Percentiles rank a stretch among this genome's conserved stretches.
These are phyloP conservation scores for Cephalotrichum gorgonifer DNA, from an alignment of 2,329 filamentous ascomycete genomes.

Conservation along the genomic window DNA sequence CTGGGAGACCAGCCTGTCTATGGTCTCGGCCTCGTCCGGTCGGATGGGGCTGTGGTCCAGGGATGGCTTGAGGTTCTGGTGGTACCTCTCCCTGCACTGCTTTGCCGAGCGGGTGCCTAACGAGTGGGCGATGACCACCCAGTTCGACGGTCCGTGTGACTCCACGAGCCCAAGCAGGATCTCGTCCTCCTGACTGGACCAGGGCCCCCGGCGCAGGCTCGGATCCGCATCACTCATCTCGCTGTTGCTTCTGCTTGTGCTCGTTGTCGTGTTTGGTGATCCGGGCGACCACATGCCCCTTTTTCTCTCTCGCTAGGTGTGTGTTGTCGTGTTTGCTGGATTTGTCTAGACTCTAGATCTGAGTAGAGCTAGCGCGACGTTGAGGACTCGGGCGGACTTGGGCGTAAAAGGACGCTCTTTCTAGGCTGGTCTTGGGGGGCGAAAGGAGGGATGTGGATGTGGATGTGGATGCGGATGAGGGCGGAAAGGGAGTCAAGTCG, in stretches of 20 bases:
- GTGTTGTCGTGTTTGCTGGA: background rate
- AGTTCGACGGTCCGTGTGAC: slow-evolving; percentile 69
- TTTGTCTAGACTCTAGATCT: too few relatives aligned
- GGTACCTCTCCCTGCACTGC: slow-evolving; percentile 88
- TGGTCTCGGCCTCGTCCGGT: slow-evolving; percentile 57
- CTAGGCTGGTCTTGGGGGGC: too few relatives aligned
- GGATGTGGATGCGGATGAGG: too few relatives aligned
- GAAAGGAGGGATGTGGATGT: too few relatives aligned
- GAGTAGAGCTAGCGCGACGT: too few relatives aligned
- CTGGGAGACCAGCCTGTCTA: slow-evolving; percentile 65
- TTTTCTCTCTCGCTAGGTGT: too few relatives aligned
- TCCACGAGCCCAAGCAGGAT: slow-evolving; percentile 61
- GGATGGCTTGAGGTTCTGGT: slow-evolving; percentile 78
- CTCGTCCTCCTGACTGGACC: slow-evolving; percentile 69
- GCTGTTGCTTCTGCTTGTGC: background rate
- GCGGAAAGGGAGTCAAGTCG: too few relatives aligned
- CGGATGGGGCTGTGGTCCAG: slow-evolving; percentile 67
- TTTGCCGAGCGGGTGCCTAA: slow-evolving; percentile 77
- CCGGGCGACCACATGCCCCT: background rate
- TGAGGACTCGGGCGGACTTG: too few relatives aligned
- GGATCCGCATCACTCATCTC: background rate
- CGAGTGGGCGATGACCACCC: slow-evolving; percentile 73
- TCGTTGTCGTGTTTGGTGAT: too few relatives aligned
- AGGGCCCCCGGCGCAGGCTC: slow-evolving; percentile 51
- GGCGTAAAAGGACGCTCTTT: too few relatives aligned